A percentile compares a stretch with the other conserved stretches of the same genome.
Evolutionary conservation across 495 filamentous ascomycete species (phyloP).

Genomic region (Astrocystis sublimbata): DNA sequence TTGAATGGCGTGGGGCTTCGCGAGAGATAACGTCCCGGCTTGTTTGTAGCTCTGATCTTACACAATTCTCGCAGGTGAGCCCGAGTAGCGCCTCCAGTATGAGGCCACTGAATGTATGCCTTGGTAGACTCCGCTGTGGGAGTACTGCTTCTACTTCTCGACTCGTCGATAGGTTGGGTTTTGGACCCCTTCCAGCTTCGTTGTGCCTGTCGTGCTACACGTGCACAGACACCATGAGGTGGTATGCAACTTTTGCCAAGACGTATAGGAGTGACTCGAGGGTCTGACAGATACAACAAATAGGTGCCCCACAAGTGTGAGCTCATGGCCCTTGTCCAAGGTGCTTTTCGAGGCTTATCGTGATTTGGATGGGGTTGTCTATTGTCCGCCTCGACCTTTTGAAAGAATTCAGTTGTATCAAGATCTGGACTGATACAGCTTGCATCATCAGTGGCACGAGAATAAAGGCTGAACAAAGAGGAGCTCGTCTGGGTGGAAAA

Average conservation of each 20-base stretch:
- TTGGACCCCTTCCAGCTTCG: constrained; percentile 75
- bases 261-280: constrained; percentile 90
- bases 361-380: constrained; percentile 8
- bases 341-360: constrained; percentile 44
- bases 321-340: constrained; percentile 89
- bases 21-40: constrained; percentile 62
- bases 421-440: constrained; percentile 45
- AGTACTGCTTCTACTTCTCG: constrained; percentile 67
- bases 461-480: constrained; percentile 50
- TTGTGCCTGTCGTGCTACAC: constrained; percentile 83
- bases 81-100: constrained; percentile 77
- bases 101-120: constrained; percentile 68
- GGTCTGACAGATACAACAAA: constrained; percentile 82
- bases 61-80: constrained; percentile 80
- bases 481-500: constrained; percentile 52
- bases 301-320: constrained; percentile 93
- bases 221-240: constrained; percentile 84
- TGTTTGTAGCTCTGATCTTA: constrained; percentile 68
- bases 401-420: constrained; percentile 34
- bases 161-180: constrained; percentile 32
- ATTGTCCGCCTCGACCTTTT: constrained; percentile 3
- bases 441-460: constrained; percentile 49
- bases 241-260: constrained; percentile 83
- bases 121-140: constrained; percentile 54
- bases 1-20: constrained; percentile 73